Base-by-base conservation (phyloP, 352 stramenopile species). In the Phytopythium mirpurense region DNA sequence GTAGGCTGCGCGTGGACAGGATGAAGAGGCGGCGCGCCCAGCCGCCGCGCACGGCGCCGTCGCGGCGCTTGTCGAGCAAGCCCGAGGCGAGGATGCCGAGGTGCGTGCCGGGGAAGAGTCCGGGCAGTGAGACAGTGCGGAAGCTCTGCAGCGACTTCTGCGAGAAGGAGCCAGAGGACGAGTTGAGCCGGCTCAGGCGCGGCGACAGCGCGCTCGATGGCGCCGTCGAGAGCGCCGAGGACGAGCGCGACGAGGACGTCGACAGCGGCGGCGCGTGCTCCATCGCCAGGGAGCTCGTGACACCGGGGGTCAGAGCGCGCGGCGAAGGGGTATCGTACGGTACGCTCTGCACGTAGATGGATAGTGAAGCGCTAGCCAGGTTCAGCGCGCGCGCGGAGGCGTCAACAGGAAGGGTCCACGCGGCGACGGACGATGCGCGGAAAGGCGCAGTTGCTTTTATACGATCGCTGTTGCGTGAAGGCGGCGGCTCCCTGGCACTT, bases 1-100 rank as follows among this genome's bases (percentile, higher is more conserved):
- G 84, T 35, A 92, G 48, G 37, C 82, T 87, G 23, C 77, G 76
- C 18, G 82, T 90, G 40, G 80, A 91, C 27, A 94, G 46, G 18
- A 94, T 83, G 57, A 94, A 94, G 37, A 93, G 72, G 2, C 84
- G 72, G 49, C 80, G 80, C 21, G 84, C 82, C 83, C 81, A 94
- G 15, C 84, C 84, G 16, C 82, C 82, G 18, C 84, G 80, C 27
- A 94, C 84, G 14, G 84, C 84, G 18, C 84, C 84, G 49, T 94
- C 84, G 36, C 84, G 80, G 34, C 80, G 82, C 50, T 94, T 94
- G 63, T 94, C 84, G 21, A 94, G 61, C 31, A 80, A 35, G 0
- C 84, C 82, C 1, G 83, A 92, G 34, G 80, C 77, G 31, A 94
- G 57, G 34, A 94, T 88, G 34, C 82, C 81, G 23, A 92, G 60